These are phyloP conservation scores for Vitis riparia DNA, from an alignment of 164 flowering plant genomes.

Conservation along the genomic window DNA sequence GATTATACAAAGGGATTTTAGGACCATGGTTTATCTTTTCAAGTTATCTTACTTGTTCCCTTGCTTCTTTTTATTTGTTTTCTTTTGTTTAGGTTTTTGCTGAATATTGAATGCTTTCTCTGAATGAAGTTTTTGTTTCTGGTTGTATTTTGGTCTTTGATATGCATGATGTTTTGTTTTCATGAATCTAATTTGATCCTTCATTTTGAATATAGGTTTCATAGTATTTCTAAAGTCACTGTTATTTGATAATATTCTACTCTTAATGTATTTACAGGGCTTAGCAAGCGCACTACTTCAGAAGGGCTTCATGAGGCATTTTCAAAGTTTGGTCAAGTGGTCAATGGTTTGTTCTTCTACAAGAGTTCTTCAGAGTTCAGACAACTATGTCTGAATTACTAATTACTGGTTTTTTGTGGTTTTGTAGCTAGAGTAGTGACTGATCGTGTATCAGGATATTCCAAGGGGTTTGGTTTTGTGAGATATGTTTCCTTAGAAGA, in stretches of 20 bases:
- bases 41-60: no score
- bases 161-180: no score
- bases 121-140: no score
- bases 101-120: no score
- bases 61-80: no score
- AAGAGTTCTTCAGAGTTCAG: background rate
- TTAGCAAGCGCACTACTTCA: slow-evolving; percentile 42
- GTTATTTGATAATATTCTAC: background rate
- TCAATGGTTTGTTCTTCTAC: slow-evolving; percentile 44
- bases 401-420: slow-evolving; percentile 2
- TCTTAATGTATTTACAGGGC: slow-evolving; percentile 26
- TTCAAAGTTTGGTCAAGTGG: slow-evolving; percentile 52
- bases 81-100: no score
- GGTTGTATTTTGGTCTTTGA: no score
- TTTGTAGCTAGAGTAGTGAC: slow-evolving; percentile 79
- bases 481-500: slow-evolving; percentile 66
- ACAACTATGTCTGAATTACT: background rate
- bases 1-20: no score
- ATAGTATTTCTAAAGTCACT: background rate
- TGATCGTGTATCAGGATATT: slow-evolving; percentile 68
- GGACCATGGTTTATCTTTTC: no score
- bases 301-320: slow-evolving; percentile 38
- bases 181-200: no score
- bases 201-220: background rate
- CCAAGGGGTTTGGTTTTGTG: slow-evolving; percentile 93